Evolutionary conservation across 2,329 filamentous ascomycete species (phyloP), one percentile per base, ranked within the genome.

Genomic region (Trichoderma koningiopsis): DNA sequence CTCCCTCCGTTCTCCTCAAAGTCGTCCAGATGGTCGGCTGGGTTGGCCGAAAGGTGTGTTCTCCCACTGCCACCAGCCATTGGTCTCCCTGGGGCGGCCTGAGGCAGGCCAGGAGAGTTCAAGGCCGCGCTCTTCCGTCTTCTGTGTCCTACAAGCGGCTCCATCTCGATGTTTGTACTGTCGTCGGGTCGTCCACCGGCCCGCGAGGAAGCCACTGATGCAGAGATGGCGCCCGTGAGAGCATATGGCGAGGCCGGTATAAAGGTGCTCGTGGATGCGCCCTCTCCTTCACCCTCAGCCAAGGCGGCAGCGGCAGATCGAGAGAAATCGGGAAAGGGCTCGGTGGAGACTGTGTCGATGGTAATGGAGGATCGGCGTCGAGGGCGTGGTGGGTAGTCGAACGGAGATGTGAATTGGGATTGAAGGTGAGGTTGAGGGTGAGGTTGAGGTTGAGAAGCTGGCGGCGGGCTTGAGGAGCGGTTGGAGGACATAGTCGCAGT

Each of bases 51-150:
- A 61, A 68, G 70, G 60, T 68, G 70, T 68, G 69, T 71, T 53
- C 70, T 72, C 8, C 68, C 68, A 35, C 53, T 40, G 14, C 37
- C 52, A 4, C 64, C 71, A 13, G 67, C 57, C 27, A 67, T 63
- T 64, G 71, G 66, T 55, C 65, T 72, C 14, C 64, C 62, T 22
- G 75, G 74, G 70, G 60, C 75, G 70, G 68, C 76, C 65, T 66
- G 75, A 65, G 61, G 76, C 71, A 58, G 74, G 69, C 74, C 76
- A 56, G 74, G 75, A 27, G 81, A 79, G 71, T 81, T 82, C 74
- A 84, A 84, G 29, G 87, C 77, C 72, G 85, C 87, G 79, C 86
- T 88, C 70, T 85, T 82, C 57, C 86, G 85, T 70, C 86, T 83
- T 53, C 85, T 83, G 74, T 87, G 86, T 73, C 85, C 82, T n/a